Conservation (phyloP, 2,329 filamentous ascomycete genomes). For the Chaetomiaceae sp. region DNA sequence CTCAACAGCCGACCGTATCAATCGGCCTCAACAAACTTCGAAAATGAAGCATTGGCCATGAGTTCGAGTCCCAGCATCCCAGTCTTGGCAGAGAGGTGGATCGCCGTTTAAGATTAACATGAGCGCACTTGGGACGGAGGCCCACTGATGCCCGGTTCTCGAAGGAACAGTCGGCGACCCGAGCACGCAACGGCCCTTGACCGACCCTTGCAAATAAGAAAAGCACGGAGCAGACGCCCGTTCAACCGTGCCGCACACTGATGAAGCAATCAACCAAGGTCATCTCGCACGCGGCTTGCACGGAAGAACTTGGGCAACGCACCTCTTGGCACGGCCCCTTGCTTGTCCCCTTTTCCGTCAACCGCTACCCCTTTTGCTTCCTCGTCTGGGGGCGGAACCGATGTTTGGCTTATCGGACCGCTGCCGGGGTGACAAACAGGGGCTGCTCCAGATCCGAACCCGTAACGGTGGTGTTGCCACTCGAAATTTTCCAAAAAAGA, state of each 20-base stretch:
- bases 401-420: slow-evolving; percentile 13
- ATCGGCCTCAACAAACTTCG: neutral
- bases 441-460: slow-evolving; percentile 1
- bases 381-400: neutral
- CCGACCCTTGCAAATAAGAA: slow-evolving; percentile 1
- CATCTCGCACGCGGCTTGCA: neutral
- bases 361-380: neutral
- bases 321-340: neutral
- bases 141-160: slow-evolving; percentile 13
- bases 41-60: slow-evolving; percentile 16
- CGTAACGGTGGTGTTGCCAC: slow-evolving; percentile 8
- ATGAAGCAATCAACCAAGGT: neutral
- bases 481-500: neutral
- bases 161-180: neutral
- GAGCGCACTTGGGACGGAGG: neutral
- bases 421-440: slow-evolving; percentile 18
- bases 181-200: slow-evolving; percentile 4
- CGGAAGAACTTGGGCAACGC: neutral
- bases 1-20: neutral
- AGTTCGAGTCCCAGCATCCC: neutral
- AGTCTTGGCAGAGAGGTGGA: slow-evolving; percentile 6
- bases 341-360: slow-evolving; percentile 6
- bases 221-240: slow-evolving; percentile 15
- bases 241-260: slow-evolving; percentile 3
- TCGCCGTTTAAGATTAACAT: slow-evolving; percentile 18